These are phyloP conservation scores for Scedosporium dehoogii DNA, from an alignment of 2,329 filamentous ascomycete genomes.

Conservation along the genomic window DNA sequence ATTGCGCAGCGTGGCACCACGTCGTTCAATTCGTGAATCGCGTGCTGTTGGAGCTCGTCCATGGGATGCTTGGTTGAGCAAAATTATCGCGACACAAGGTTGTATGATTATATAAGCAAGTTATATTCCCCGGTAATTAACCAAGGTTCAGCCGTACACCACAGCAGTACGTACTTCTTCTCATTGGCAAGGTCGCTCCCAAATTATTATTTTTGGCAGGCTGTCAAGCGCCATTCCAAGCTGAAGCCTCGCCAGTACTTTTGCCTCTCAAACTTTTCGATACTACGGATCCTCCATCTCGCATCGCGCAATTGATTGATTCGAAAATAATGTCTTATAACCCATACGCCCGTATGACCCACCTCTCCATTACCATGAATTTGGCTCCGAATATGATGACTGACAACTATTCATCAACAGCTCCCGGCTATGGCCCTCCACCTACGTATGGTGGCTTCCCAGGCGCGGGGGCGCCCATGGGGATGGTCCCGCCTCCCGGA, in stretches of 20 bases:
- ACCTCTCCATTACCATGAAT: not conserved
- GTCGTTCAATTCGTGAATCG: not conserved
- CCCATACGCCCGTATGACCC: slow-evolving; percentile 43
- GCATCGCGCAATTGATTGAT: not conserved
- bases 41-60: not conserved
- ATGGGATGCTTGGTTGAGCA: not conserved
- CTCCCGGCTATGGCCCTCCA: slow-evolving; percentile 53
- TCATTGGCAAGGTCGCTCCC: not conserved
- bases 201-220: not conserved
- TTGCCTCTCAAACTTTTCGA: not conserved
- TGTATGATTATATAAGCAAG: not conserved
- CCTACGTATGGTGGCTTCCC: slow-evolving; percentile 66
- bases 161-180: not conserved
- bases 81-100: not conserved
- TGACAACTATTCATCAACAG: not conserved
- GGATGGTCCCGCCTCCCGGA: slow-evolving; percentile 70
- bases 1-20: not conserved
- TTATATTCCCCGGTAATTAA: not conserved
- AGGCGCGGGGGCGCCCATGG: slow-evolving; percentile 43
- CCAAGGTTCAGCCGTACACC: not conserved
- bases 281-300: not conserved
- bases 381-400: not conserved
- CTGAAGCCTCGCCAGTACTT: not conserved
- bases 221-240: not conserved
- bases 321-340: slow-evolving; percentile 43